Base-by-base conservation (phyloP, 192 early-diverging fungal species). In the Backusella macrospora region DNA sequence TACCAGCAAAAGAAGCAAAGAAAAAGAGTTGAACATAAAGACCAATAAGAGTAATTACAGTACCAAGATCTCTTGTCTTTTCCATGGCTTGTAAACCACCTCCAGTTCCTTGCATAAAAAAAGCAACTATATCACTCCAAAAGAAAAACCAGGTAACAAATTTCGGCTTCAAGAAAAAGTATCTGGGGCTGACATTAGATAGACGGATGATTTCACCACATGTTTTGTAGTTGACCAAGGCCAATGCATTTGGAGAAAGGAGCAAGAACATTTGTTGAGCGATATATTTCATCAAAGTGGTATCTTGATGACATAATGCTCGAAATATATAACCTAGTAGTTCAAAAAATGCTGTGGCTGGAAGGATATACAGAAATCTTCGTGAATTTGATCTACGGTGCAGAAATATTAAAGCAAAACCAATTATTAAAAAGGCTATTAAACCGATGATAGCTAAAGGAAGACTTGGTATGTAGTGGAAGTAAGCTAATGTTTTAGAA, bases 61-160 rank as follows among this genome's bases (percentile, higher is more conserved):
- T 42, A 12, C 65, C 65, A 3, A 66, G 43, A 8, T 0, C 6
- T n/a, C 1, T 9, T 4, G 15, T 40, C 18, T 66, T 38, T 10
- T 55, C 18, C 5, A 21, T 18, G 5, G 40, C 9, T 43, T 21
- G 40, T 0, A 66, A 9, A 5, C 65, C 65, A 0, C 40, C 65
- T 0, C 40, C 65, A 23, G 4, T 1, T 5, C 65, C 65, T 23
- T 66, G 65, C 10, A 66, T 6, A 0, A 66, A 13, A 12, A 66
- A 66, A 5, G 65, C 37, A 39, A 66, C 21, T 7, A 66, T 42
- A 66, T 66, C 65, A 40, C 65, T 66, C 40, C 38, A 42, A 40
- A 66, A 66, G 38, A 66, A 66, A 16, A 66, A 66, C 65, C 65
- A 66, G 15, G 65, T 66, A 40, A 66, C 38, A 42, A 66, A 66